Evolutionary conservation across 2,329 filamentous ascomycete genomes (phyloP).

Genomic region (Coccinonectria pachysandricola): DNA sequence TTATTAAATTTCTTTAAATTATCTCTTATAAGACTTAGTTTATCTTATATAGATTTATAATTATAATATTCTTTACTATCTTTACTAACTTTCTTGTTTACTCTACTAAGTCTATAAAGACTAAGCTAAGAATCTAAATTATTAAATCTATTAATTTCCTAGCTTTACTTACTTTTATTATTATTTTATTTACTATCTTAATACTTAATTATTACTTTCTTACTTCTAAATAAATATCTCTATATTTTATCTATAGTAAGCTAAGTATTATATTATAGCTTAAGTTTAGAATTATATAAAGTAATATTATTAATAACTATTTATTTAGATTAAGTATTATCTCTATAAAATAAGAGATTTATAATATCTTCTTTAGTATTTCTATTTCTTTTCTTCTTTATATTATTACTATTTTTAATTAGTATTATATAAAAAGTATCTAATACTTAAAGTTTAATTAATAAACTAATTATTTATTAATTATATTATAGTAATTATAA

Average conservation of each 20-base stretch:
- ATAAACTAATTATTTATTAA: background rate
- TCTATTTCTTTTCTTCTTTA: background rate
- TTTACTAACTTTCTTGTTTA: background rate
- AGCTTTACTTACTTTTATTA: too few species aligned
- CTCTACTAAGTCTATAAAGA: background rate
- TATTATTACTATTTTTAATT: background rate
- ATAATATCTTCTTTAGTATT: background rate
- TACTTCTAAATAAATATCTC: too few species aligned
- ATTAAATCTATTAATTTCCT: background rate
- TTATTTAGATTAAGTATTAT: background rate
- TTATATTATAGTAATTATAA: background rate
- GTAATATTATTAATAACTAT: conserved; percentile 1
- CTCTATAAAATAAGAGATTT: background rate
- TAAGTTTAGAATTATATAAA: conserved; percentile 1
- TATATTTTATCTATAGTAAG: too few species aligned
- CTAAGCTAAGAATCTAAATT: background rate
- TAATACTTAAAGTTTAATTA: too few species aligned
- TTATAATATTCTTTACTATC: background rate
- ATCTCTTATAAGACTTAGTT: background rate
- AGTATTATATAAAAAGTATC: background rate
- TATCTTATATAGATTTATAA: too few species aligned
- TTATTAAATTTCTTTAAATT: background rate
- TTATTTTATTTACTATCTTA: too few species aligned
- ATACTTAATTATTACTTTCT: too few species aligned
- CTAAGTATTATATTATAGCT: too few species aligned